A percentile compares a stretch with the other conserved stretches of the same genome.
Conservation (phyloP, 805 yeast genomes). For the Kodamaea lidongshanica region DNA sequence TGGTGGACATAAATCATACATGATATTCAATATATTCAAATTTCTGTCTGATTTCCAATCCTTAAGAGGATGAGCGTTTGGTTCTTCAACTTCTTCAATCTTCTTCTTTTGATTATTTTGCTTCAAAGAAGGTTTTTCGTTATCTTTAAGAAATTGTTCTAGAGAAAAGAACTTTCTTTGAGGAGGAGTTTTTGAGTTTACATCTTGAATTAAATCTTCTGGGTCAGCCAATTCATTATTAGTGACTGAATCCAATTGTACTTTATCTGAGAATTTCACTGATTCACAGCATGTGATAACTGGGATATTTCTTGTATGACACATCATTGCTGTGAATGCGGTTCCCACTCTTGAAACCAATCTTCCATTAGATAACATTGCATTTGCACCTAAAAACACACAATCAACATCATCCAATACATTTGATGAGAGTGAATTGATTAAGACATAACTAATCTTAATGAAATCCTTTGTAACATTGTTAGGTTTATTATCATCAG, state of each 20-base stretch:
- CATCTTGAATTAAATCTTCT: slow-evolving; percentile 54
- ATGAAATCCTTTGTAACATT: slow-evolving; percentile 48
- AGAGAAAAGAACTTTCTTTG: slow-evolving; percentile 56
- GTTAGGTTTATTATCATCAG: slow-evolving; percentile 14
- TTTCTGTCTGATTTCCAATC: slow-evolving; percentile 60
- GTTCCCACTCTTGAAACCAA: slow-evolving; percentile 92
- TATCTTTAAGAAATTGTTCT: slow-evolving; percentile 52
- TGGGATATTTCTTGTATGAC: slow-evolving; percentile 82
- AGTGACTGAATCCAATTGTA: slow-evolving; percentile 93
- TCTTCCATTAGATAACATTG: slow-evolving; percentile 92
- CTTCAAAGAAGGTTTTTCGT: slow-evolving; percentile 19
- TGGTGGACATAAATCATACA: slow-evolving; percentile 94
- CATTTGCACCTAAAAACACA: slow-evolving; percentile 93
- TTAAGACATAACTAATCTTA: slow-evolving; percentile 69
- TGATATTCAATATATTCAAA: slow-evolving; percentile 71
- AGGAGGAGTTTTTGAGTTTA: slow-evolving; percentile 47
- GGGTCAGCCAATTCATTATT: slow-evolving; percentile 84
- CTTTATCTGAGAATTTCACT: slow-evolving; percentile 89
- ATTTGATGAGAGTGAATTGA: slow-evolving; percentile 68
- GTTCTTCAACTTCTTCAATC: slow-evolving; percentile 14
- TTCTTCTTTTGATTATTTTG: slow-evolving; percentile 15
- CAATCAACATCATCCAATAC: slow-evolving; percentile 82
- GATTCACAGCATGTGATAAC: slow-evolving; percentile 94
- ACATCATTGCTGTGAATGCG: slow-evolving; percentile 87
- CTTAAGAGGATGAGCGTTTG: slow-evolving; percentile 39